Evolutionary conservation across 2,329 filamentous ascomycete genomes (phyloP).

Genomic region (Arthrobotrys sinensis): DNA sequence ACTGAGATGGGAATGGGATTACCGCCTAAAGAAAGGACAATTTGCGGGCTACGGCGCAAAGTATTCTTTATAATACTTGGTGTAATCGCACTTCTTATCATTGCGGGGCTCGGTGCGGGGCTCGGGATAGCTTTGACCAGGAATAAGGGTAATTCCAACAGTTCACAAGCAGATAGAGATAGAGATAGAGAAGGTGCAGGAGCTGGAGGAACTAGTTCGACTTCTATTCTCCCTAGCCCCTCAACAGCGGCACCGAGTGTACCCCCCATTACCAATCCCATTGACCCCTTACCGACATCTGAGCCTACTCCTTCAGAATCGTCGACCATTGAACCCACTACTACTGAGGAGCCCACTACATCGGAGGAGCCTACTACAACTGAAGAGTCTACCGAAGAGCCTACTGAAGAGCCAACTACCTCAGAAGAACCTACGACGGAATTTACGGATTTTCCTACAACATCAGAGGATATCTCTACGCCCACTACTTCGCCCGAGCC

Average conservation of each 20-base stretch:
- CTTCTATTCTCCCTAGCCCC: conserved; percentile 5
- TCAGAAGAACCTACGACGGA: background rate
- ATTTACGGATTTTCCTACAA: background rate
- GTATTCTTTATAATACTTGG: conserved; percentile 41
- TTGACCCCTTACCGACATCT: background rate
- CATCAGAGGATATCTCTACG: conserved; percentile 2
- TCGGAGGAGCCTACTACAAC: background rate
- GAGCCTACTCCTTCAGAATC: conserved; percentile 5
- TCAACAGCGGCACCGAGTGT: background rate
- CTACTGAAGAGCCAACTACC: conserved; percentile 2
- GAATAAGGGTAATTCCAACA: conserved; percentile 22
- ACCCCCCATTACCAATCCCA: background rate
- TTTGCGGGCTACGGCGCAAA: conserved; percentile 41
- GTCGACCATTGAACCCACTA: background rate
- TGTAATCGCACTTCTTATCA: conserved; percentile 16
- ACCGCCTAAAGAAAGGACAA: conserved; percentile 27
- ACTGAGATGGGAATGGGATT: conserved; percentile 5
- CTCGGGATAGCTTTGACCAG: conserved; percentile 36
- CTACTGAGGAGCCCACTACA: background rate
- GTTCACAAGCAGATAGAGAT: background rate
- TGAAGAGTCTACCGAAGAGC: background rate
- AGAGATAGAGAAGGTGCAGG: background rate
- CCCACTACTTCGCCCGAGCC: background rate
- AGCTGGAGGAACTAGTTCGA: background rate
- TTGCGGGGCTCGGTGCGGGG: conserved; percentile 41